Percentiles rank a stretch among this genome's conserved stretches.
Evolutionary conservation across 345 rosid species (phyloP).

Genomic region (Corchorus capsularis): DNA sequence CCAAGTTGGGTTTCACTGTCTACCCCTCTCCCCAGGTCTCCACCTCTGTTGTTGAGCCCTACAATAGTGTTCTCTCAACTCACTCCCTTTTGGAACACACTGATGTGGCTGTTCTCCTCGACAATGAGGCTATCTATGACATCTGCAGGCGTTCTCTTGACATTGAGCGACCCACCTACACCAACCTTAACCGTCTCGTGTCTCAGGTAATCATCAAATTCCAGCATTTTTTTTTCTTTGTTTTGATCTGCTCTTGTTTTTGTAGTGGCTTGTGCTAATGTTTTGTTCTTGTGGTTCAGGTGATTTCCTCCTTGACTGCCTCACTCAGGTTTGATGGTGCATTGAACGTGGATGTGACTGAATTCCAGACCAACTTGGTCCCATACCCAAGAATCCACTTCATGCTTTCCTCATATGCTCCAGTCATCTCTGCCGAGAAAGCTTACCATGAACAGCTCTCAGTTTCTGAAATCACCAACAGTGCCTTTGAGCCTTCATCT

Average conservation of each 20-base stretch:
- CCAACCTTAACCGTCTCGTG: slow-evolving; percentile 73
- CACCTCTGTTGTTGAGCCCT: slow-evolving; percentile 75
- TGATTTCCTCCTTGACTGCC: slow-evolving; percentile 77
- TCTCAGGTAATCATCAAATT: slow-evolving; percentile 51
- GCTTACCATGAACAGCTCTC: slow-evolving; percentile 63
- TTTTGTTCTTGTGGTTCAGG: slow-evolving; percentile 30
- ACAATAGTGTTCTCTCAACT: slow-evolving; percentile 79
- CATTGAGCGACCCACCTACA: slow-evolving; percentile 78
- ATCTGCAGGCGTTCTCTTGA: slow-evolving; percentile 77
- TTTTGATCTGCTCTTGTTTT: neutral
- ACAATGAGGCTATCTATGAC: slow-evolving; percentile 61
- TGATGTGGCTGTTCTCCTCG: slow-evolving; percentile 65
- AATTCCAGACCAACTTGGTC: slow-evolving; percentile 79
- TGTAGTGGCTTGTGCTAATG: neutral
- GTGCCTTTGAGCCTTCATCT: slow-evolving; percentile 49
- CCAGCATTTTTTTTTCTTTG: neutral
- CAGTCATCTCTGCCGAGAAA: slow-evolving; percentile 67
- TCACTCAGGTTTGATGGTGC: slow-evolving; percentile 84
- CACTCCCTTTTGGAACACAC: slow-evolving; percentile 78
- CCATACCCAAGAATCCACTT: slow-evolving; percentile 86
- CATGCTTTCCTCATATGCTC: slow-evolving; percentile 84
- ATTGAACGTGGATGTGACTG: slow-evolving; percentile 72
- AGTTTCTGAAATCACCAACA: slow-evolving; percentile 62
- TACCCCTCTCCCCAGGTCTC: slow-evolving; percentile 85
- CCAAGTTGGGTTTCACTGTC: slow-evolving; percentile 78